These are phyloP conservation scores for Macaranga tanarius DNA, from an alignment of 441 rosid genomes.

Conservation along the genomic window DNA sequence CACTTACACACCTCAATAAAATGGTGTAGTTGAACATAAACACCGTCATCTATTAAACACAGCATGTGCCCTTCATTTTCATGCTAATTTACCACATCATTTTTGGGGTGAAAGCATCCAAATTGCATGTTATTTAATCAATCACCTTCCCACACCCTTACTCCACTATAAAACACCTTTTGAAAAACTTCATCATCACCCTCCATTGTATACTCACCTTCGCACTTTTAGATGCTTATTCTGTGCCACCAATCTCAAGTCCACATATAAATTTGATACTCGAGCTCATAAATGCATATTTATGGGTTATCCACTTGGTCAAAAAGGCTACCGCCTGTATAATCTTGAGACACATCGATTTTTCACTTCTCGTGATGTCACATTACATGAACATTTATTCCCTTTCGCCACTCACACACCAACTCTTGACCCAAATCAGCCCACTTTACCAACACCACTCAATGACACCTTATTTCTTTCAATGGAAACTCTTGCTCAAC, in stretches of 20 bases:
- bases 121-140: background rate
- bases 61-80: background rate
- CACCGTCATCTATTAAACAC: background rate
- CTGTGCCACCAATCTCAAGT: too few species aligned
- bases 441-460: background rate
- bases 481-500: background rate
- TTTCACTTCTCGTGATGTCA: too few species aligned
- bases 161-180: background rate
- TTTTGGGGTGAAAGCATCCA: constrained; percentile 12
- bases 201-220: background rate
- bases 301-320: too few species aligned
- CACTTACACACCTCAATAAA: background rate
- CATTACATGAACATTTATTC: too few species aligned
- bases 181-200: background rate
- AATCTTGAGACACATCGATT: too few species aligned
- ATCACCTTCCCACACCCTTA: background rate
- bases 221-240: too few species aligned
- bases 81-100: constrained; percentile 6
- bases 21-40: background rate
- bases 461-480: background rate
- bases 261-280: too few species aligned
- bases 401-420: too few species aligned
- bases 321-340: too few species aligned
- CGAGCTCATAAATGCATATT: too few species aligned
- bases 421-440: background rate